Conservation (phyloP, 2,329 filamentous ascomycete species). For the Ascochyta koolunga region DNA sequence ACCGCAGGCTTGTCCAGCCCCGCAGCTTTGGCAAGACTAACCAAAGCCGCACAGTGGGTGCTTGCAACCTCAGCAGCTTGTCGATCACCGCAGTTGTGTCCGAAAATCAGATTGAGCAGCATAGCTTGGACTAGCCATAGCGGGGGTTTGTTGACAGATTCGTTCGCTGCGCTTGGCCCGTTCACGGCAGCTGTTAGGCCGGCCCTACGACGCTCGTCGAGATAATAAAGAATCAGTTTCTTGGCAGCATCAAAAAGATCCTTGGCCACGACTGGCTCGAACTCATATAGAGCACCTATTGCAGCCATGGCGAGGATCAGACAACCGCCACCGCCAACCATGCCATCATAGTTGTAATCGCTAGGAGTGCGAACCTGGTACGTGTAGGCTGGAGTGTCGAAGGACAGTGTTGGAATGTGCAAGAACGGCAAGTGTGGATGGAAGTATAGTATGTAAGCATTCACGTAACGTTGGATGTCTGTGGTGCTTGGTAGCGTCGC, state of each 20-base stretch:
- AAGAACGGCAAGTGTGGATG: constrained; percentile 95
- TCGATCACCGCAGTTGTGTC: constrained; percentile 92
- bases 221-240: constrained; percentile 91
- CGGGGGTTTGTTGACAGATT: constrained; percentile 74
- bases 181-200: constrained; percentile 71
- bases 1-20: constrained; percentile 66
- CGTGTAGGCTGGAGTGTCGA: constrained; percentile 75
- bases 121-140: constrained; percentile 97
- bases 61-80: constrained; percentile 88
- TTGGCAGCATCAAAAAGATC: constrained; percentile 92
- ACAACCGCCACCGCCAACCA: constrained; percentile 81
- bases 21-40: constrained; percentile 89
- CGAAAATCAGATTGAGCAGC: constrained; percentile 94
- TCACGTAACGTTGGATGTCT: constrained; percentile 89
- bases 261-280: constrained; percentile 77
- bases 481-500: constrained; percentile 75
- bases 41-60: constrained; percentile 87
- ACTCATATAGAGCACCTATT: constrained; percentile 86
- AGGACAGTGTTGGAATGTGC: constrained; percentile 88
- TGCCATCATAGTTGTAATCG: constrained; percentile 60
- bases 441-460: constrained; percentile 88
- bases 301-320: constrained; percentile 86
- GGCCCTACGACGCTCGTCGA: constrained; percentile 87
- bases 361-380: constrained; percentile 63
- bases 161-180: constrained; percentile 57